Evolutionary conservation across 768 basidiomycete genomes (phyloP).

Genomic region (Leccinum rimulosum): DNA sequence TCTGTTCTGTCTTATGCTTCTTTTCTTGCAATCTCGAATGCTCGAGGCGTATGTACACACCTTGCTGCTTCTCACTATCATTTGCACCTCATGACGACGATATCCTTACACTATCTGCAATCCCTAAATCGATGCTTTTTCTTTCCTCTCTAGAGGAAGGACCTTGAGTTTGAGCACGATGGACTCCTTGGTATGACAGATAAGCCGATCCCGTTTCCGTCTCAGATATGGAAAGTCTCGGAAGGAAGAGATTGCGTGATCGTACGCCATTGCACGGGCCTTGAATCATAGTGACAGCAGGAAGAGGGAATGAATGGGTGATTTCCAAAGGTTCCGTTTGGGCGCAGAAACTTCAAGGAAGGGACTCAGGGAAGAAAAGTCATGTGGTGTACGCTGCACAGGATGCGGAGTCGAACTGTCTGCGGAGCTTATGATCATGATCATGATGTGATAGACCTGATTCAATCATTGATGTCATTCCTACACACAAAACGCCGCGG

Average conservation of each 20-base stretch:
- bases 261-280: not conserved
- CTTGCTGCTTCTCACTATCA: conserved; percentile 9
- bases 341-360: not conserved
- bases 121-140: conserved; percentile 12
- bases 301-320: not conserved
- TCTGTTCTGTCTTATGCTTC: not conserved
- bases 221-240: not conserved
- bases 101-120: conserved; percentile 29
- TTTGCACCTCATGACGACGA: conserved; percentile 23
- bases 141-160: not conserved
- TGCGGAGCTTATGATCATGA: not conserved
- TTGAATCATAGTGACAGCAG: not conserved
- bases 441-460: not conserved
- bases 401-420: not conserved
- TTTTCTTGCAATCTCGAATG: conserved; percentile 4
- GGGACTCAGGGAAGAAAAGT: not conserved
- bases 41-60: conserved; percentile 1
- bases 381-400: not conserved
- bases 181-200: not conserved
- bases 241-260: not conserved
- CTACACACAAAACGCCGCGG: not conserved
- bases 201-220: not conserved
- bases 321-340: not conserved
- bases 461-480: not conserved
- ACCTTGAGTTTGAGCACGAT: not conserved